These are phyloP conservation scores for Euphorbia lathyris DNA, from an alignment of 345 rosid genomes.

Conservation along the genomic window DNA sequence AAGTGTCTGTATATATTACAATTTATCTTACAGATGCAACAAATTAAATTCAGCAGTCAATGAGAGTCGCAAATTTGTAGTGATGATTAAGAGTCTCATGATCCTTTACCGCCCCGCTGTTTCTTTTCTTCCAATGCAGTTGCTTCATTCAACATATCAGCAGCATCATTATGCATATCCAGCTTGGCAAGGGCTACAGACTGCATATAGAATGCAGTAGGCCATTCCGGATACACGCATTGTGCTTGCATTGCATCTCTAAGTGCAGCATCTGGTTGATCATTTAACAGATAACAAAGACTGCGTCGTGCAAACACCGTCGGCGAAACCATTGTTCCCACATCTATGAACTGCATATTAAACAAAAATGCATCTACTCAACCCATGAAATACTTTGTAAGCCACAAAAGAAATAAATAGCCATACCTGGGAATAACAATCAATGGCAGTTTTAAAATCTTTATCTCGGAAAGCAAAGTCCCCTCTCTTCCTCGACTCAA, in stretches of 20 bases:
- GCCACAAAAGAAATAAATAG: background rate
- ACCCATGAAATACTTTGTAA: background rate
- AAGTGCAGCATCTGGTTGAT: slow-evolving; percentile 85
- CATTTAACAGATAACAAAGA: slow-evolving; percentile 78
- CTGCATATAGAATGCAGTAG: slow-evolving; percentile 95
- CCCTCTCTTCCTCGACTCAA: slow-evolving; percentile 89
- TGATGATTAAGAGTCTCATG: slow-evolving; percentile 22
- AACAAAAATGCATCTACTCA: background rate
- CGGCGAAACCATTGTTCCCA: slow-evolving; percentile 84
- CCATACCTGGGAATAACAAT: slow-evolving; percentile 87
- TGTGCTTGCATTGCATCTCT: slow-evolving; percentile 99
- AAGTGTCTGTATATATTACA: slow-evolving; percentile 2
- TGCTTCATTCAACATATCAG: slow-evolving; percentile 96
- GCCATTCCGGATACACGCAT: slow-evolving; percentile 81
- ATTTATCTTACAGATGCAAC: slow-evolving; percentile 9
- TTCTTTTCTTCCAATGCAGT: slow-evolving; percentile 81
- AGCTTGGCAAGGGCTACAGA: slow-evolving; percentile 94
- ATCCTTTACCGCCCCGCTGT: slow-evolving; percentile 61
- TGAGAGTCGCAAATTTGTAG: no score
- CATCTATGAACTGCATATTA: slow-evolving; percentile 68
- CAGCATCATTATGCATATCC: slow-evolving; percentile 88
- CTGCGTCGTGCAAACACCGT: slow-evolving; percentile 92
- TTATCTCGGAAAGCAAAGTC: slow-evolving; percentile 91
- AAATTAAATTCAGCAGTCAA: background rate
- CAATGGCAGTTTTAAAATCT: slow-evolving; percentile 90